Base-by-base conservation (phyloP, 1,284 basidiomycete genomes). In the Microbotryum violaceum region DNA sequence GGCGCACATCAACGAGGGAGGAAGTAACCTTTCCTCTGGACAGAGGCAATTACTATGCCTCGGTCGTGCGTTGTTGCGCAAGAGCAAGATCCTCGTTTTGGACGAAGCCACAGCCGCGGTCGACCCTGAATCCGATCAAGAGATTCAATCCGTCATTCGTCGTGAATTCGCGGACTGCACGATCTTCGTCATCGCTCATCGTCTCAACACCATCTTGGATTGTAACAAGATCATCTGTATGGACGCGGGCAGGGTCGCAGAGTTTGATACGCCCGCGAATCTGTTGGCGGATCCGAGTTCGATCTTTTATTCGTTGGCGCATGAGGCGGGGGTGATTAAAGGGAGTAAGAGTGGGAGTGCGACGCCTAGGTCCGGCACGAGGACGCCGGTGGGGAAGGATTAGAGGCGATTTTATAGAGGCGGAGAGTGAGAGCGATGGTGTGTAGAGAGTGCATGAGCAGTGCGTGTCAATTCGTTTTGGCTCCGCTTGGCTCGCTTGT, bases 11-110 rank as follows among this genome's bases (percentile, higher is more conserved):
- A 67, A 70, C 47, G 70, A 71, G 47, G 67, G 62, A 12, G 70
- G 70, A 2, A 62, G 73, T 23, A 91, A 91, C 44, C 77, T 96
- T 60, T 88, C 85, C 9, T 79, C 88, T 9, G 93, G 93, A 5
- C 91, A 97, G 74, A 77, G 88, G 8, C 75, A 77, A 61, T 70
- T 77, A 31, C 70, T 77, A 50, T 77, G 75, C 65, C 60, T 66
- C 31, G 86, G 89, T 0, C 77, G 89, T 49, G 90, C 88, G 0
- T 74, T 90, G 18, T 74, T 92, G 60, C 80, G 65, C 20, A 62
- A 84, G 81, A 84, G 87, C 14, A 91, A 87, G 76, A 86, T 97
- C 47, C 79, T 96, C 2, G 88, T 96, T 2, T 80, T 96, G 20
- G 92, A 97, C 73, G 91, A 74, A 52, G 70, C 70, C 4, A 73